Base-by-base conservation (phyloP, 2,329 filamentous ascomycete genomes). In the Fusarium coffeatum region DNA sequence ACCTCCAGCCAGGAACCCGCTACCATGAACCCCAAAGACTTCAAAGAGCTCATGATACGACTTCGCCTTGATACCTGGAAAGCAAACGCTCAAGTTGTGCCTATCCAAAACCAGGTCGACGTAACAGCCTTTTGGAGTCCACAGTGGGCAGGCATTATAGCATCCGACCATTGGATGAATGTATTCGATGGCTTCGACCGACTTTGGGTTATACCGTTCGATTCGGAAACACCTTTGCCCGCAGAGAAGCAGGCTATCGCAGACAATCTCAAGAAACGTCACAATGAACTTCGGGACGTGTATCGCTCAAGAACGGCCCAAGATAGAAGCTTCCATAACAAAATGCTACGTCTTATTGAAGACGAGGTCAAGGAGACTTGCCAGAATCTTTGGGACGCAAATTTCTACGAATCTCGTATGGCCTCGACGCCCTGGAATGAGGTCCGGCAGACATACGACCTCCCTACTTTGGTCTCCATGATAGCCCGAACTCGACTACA, bases 111-210 rank as follows among this genome's bases (percentile, higher is more conserved):
- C 9, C 63, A 74, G n/a, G n/a, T 60, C 42, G 70, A 74, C 46
- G 47, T 64, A 23, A 74, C 71, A 20, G 32, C 61, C 30, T 60
- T 73, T 20, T 74, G 68, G 69, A 74, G 66, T 16, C 67, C 65
- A 25, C 61, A 64, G 22, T 68, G 59, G 41, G 64, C 61, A 8
- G 48, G 56, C 5, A 28, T 55, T 11, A 45, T 55, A 23, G 20
- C 42, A 15, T 47, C 34, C 6, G 11, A 22, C 9, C 49, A 55
- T 53, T 72, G 70, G 6, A 55, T 73, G 28, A 63, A 34, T 16
- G 8, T 73, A 7, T 75, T 69, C 37, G 73, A 75, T 50, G 73
- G 73, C 4, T 75, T 71, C 30, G 68, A 74, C 27, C 58, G 63
- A 18, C 71, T 51, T 20, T 75, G 70, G 73, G 74, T 68, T 55